phyloP scores from a whole-genome alignment of 257 asterid genomes.

The Solanum arcanum region DNA sequence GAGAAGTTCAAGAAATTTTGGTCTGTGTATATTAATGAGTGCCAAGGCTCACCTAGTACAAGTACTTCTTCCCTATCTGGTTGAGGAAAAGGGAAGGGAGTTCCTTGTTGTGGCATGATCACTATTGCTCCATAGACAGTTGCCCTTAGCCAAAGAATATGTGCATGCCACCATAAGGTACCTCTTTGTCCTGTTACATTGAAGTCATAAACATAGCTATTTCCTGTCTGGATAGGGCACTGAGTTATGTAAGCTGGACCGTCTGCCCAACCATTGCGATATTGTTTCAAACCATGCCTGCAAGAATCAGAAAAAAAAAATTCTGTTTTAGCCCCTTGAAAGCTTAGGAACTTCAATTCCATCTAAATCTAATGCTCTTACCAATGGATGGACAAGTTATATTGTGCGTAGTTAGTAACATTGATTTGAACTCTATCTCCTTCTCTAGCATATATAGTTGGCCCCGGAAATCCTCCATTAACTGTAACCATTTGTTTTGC shows the following conservation, averaged over 20 bases:
- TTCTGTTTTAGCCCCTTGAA: background rate
- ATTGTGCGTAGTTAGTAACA: constrained; percentile 50
- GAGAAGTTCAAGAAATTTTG: background rate
- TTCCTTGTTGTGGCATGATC: constrained; percentile 43
- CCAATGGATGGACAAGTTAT: constrained; percentile 72
- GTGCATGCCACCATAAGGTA: constrained; percentile 48
- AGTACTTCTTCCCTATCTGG: constrained; percentile 19
- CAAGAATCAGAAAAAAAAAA: background rate
- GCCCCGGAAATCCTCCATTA: constrained; percentile 43
- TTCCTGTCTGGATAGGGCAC: constrained; percentile 57
- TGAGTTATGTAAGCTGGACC: constrained; percentile 58
- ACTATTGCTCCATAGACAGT: constrained; percentile 65
- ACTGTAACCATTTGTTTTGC: constrained; percentile 54
- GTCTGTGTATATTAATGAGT: background rate
- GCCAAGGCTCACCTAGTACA: background rate
- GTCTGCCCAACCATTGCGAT: constrained; percentile 40
- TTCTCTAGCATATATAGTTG: constrained; percentile 26
- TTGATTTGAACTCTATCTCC: constrained; percentile 53
- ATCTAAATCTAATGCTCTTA: background rate
- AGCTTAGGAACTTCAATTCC: background rate
- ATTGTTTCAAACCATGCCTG: constrained; percentile 70
- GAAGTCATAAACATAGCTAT: constrained; percentile 26
- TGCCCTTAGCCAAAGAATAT: constrained; percentile 58
- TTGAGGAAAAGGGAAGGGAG: constrained; percentile 53
- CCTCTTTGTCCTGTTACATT: constrained; percentile 39